A percentile compares a stretch with the other conserved stretches of the same genome.
Conservation (phyloP, 1,139 yeast species). For the Hyphopichia pseudoburtonii region DNA sequence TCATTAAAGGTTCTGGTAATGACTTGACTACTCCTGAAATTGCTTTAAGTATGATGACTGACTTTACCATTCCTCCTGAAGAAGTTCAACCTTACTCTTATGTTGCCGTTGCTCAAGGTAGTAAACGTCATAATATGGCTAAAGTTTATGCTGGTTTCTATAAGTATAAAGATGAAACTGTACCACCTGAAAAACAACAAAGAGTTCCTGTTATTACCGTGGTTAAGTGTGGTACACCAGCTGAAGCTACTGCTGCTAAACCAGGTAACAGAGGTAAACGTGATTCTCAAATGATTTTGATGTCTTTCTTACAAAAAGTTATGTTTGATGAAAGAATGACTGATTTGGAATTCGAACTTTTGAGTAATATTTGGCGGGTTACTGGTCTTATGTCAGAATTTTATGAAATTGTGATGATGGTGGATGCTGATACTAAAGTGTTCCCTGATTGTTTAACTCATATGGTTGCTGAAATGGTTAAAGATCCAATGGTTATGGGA, state of each 20-base stretch:
- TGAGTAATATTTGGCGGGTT: constrained; percentile 76
- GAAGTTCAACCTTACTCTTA: constrained; percentile 79
- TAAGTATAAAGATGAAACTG: constrained; percentile 71
- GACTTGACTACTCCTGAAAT: constrained; percentile 85
- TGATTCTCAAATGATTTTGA: constrained; percentile 90
- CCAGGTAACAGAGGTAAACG: constrained; percentile 99
- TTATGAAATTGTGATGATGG: constrained; percentile 88
- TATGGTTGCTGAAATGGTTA: constrained; percentile 91
- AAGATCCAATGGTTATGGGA: constrained; percentile 90
- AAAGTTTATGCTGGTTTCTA: constrained; percentile 90
- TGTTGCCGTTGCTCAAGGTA: constrained; percentile 92
- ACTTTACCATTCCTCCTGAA: constrained; percentile 68
- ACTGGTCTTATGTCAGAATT: constrained; percentile 88
- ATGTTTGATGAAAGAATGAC: constrained; percentile 98
- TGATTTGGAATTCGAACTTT: constrained; percentile 80
- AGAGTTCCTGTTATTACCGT: constrained; percentile 80
- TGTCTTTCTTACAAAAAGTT: constrained; percentile 88
- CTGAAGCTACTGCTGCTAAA: constrained; percentile 73
- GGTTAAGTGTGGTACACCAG: constrained; percentile 92
- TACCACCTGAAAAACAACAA: constrained; percentile 81
- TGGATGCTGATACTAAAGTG: constrained; percentile 94
- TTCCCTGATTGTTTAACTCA: constrained; percentile 90
- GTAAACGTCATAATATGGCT: constrained; percentile 97
- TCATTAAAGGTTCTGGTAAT: constrained; percentile 92
- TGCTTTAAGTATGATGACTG: constrained; percentile 83